Percentiles rank a stretch among this genome's conserved stretches.
Conservation (phyloP, 345 rosid genomes). For the Eucalyptus sideroxylon region DNA sequence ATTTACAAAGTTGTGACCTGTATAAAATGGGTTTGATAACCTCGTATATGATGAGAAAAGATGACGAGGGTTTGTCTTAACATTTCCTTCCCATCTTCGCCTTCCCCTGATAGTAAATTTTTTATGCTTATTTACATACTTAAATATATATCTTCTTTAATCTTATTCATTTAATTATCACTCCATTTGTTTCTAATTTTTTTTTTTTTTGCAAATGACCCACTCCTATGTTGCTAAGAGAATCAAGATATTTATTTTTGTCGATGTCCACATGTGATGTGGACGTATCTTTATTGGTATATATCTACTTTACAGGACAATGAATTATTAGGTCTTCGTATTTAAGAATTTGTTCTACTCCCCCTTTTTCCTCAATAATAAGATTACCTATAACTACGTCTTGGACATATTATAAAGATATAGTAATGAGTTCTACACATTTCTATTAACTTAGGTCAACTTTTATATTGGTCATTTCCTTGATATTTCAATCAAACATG, state of each 20-base stretch:
- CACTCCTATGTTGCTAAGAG: accelerated
- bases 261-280: accelerated
- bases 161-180: neutral
- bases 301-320: neutral
- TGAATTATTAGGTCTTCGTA: no score
- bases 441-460: neutral
- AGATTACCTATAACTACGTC: neutral
- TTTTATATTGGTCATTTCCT: neutral
- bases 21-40: no score
- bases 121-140: neutral
- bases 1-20: accelerated
- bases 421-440: neutral
- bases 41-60: neutral
- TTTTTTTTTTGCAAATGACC: neutral
- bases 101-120: neutral
- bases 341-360: neutral
- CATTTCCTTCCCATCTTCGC: neutral
- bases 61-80: neutral
- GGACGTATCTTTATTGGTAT: neutral
- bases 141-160: neutral
- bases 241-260: neutral
- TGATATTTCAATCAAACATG: neutral
- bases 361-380: neutral
- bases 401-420: neutral
- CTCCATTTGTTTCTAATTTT: neutral